Percentiles rank a stretch among this genome's conserved stretches.
Evolutionary conservation across 2,329 filamentous ascomycete genomes (phyloP).

Genomic region (Dactylonectria estremocensis): DNA sequence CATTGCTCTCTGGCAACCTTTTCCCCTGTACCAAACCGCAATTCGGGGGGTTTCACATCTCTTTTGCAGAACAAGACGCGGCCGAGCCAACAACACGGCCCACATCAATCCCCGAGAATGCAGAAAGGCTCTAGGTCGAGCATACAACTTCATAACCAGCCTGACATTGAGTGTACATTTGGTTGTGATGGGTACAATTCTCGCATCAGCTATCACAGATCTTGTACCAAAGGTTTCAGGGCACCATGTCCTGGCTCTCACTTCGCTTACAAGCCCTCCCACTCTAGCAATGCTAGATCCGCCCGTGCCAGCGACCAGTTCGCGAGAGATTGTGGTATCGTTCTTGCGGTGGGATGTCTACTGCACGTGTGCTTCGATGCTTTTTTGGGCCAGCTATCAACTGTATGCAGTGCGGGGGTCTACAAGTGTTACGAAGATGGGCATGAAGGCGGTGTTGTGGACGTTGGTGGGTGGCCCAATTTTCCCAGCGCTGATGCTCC

Average conservation of each 20-base stretch:
- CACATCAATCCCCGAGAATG: conserved; percentile 2
- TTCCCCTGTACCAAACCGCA: conserved; percentile 35
- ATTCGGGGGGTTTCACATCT: conserved; percentile 8
- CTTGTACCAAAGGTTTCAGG: conserved; percentile 21
- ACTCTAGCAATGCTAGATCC: conserved; percentile 34
- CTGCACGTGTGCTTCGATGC: conserved; percentile 37
- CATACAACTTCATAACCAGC: conserved; percentile 30
- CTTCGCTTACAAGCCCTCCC: conserved; percentile 31
- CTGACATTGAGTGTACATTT: conserved; percentile 26
- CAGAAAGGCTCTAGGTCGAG: conserved; percentile 4
- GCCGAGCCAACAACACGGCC: not conserved
- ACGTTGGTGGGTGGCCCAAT: conserved; percentile 36
- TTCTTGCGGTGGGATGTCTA: conserved; percentile 44
- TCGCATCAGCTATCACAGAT: conserved; percentile 13
- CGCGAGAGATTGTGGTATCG: conserved; percentile 35
- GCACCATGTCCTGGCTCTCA: conserved; percentile 32
- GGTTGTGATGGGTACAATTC: conserved; percentile 26
- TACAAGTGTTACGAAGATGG: not conserved
- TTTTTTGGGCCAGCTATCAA: conserved; percentile 37
- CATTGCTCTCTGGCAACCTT: conserved; percentile 40
- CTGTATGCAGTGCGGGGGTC: conserved; percentile 11
- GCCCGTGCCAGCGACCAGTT: conserved; percentile 21
- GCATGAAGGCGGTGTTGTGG: conserved; percentile 3
- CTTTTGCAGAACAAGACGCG: not conserved
- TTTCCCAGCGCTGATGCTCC: conserved; percentile 35